Base-by-base conservation (phyloP, 768 basidiomycete genomes). In the Leccinum rimulosum region DNA sequence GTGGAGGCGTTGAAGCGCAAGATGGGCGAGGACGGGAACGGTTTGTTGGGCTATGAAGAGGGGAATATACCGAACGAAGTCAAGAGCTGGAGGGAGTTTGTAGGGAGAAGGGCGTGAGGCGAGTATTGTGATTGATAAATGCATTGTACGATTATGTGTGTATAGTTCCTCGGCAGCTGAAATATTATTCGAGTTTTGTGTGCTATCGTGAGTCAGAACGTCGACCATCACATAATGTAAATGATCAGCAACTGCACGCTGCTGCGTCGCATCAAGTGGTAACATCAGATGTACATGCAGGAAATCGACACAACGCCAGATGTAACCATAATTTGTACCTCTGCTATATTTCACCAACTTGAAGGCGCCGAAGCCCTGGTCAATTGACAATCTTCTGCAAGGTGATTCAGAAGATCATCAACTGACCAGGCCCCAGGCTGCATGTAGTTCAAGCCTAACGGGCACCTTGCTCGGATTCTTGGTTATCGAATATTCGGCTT, bases 51-150 rank as follows among this genome's bases (percentile, higher is more conserved):
- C 25, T 99, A 98, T 72, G 78, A 79, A 31, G 95, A 98, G 74
- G 96, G 95, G 19, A 85, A 80, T 35, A 88, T 96, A 64, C 96
- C 96, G 33, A 80, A 88, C 2, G 96, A 98, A 73, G 95, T 99
- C 67, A 83, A 82, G 66, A 93, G 92, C 33, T 98, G 95, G 95
- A 78, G 84, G 58, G 91, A 95, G 73, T 98, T 93, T 72, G 84
- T 94, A 48, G 92, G 92, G 14, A 76, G 77, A 61, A 81, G 82
- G 54, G 88, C 86, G 38, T 92, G 65, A 56, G 35, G 6, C 19
- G 11, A 40, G 25, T 25, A 25, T 25, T 25, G 25, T 25, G 25
- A 25, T 25, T 25, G 25, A 25, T 38, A 45, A 45, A 45, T 43
- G 47, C 17, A 15, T 49, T 49, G 22, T 49, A 27, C 8, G 25